Evolutionary conservation across 2,329 filamentous ascomycete species (phyloP).

Genomic region (Talaromyces sp.): DNA sequence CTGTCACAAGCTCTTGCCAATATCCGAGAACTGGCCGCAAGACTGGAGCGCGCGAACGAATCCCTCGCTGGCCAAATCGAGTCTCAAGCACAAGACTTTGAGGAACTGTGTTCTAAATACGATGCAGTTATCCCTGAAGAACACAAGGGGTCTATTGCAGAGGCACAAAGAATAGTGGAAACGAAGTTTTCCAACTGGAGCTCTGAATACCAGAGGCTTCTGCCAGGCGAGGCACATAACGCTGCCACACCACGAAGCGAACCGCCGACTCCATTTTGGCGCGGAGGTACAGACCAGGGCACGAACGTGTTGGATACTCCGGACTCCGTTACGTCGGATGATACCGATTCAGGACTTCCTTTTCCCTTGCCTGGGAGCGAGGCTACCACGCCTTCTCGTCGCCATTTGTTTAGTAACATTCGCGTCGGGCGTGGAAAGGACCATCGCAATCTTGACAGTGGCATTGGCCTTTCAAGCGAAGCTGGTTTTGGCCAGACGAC

Average conservation of each 20-base stretch:
- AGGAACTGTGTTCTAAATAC: constrained; percentile 31
- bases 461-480: constrained; percentile 32
- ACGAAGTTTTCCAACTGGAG: neutral
- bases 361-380: constrained; percentile 28
- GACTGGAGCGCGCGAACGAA: neutral
- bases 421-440: constrained; percentile 36
- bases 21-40: neutral
- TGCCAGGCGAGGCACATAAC: neutral
- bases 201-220: neutral
- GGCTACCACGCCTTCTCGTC: constrained; percentile 38
- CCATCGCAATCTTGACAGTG: constrained; percentile 36
- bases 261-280: neutral
- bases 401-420: constrained; percentile 39
- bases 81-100: constrained; percentile 2
- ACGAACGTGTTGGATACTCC: neutral
- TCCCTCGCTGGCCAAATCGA: neutral
- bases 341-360: constrained; percentile 31
- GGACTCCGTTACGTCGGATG: constrained; percentile 14
- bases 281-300: neutral
- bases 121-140: constrained; percentile 13
- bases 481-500: constrained; percentile 11
- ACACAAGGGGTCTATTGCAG: neutral
- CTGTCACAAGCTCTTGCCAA: neutral
- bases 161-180: neutral
- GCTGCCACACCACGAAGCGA: neutral